These are phyloP conservation scores for Salix arbutifolia DNA, from an alignment of 345 rosid genomes.

Conservation along the genomic window DNA sequence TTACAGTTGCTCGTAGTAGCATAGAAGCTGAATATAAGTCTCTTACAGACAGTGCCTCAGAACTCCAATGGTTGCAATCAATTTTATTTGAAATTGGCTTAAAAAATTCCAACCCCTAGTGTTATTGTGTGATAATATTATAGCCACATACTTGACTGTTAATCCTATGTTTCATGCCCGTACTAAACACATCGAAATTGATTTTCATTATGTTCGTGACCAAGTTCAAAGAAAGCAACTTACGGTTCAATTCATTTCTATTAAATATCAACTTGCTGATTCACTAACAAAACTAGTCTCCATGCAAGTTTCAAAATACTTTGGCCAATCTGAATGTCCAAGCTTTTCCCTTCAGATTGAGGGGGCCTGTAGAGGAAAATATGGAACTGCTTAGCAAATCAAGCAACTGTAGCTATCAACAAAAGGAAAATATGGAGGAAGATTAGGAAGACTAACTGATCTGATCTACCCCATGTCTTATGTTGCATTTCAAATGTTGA, in stretches of 20 bases:
- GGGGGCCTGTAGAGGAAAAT: background rate
- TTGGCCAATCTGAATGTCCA: background rate
- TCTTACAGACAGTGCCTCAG: background rate
- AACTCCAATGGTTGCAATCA: background rate
- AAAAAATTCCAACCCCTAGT: no score
- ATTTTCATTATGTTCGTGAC: background rate
- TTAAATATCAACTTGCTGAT: no score
- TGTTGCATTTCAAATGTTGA: background rate
- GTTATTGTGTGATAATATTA: no score
- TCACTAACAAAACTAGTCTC: background rate
- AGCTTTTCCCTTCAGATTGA: background rate
- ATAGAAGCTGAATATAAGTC: no score
- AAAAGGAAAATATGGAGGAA: background rate
- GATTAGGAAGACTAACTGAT: background rate
- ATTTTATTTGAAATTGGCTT: background rate
- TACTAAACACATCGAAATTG: background rate
- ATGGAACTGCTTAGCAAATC: background rate
- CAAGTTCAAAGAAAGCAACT: background rate
- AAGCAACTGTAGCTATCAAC: background rate
- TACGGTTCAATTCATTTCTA: background rate
- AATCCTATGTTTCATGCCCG: background rate
- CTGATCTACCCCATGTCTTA: no score
- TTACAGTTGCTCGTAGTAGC: background rate
- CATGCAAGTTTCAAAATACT: background rate
- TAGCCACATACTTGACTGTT: background rate